Evolutionary conservation across 805 yeast species (phyloP), one percentile per base, ranked within the genome.

Genomic region (Clavispora fructus): DNA sequence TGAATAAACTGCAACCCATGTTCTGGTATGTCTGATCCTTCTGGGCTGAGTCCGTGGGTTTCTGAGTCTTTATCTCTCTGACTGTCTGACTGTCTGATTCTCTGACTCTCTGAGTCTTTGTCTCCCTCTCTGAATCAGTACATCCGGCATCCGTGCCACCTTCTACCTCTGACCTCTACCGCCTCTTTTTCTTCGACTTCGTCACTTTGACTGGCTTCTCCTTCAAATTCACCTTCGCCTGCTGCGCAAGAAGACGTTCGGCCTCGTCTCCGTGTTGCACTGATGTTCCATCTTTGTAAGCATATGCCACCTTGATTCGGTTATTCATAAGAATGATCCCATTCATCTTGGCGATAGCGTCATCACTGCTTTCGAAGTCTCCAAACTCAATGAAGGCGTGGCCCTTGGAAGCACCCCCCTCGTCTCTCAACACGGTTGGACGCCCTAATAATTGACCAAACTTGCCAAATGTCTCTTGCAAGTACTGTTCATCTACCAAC

Each of bases 181-280:
- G 37, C 13, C 43, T 19, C 31, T 39, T 28, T 17, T 25, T 41
- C 14, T 46, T 43, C 14, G 30, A 19, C 29, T 41, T 41, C 9
- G 19, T n/a, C 13, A 39, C 33, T 28, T 14, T 27, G 11, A 7
- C 8, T 4, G 31, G 23, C 14, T 30, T 23, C 13, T 31, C 26
- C 27, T 44, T 44, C 26, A 50, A 31, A 53, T 77, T 69, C 53
- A 66, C 67, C 55, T 73, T 71, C 2, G 89, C 90, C 54, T 78
- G 81, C 32, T 68, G 71, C 10, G 92, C 91, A 45, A 90, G 71
- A 44, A 76, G 52, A 54, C 97, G 72, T 60, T 91, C 97, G 0
- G 81, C 79, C 33, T 74, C 75, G 55, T 85, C 91, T n/a, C 97
- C 97, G 56, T 87, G 95, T 41, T 77, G 73, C 16, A 57, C 55